Percentiles rank a stretch among this genome's conserved stretches.
These are phyloP conservation scores for Rhizophagus sp. DNA, from an alignment of 192 early-diverging fungal species.

Conservation along the genomic window DNA sequence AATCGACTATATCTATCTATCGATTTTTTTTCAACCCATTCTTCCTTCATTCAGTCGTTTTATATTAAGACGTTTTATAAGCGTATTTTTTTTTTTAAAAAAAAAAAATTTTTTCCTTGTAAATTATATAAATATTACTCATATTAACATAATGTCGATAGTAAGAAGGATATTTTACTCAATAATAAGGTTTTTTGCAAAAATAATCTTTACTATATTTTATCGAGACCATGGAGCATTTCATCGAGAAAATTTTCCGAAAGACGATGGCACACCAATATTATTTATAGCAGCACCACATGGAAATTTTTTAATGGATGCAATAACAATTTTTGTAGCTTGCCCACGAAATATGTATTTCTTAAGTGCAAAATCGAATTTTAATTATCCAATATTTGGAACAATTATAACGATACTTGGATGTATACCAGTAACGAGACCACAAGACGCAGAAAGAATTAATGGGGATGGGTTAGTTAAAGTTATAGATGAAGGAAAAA, in stretches of 20 bases:
- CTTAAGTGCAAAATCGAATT: conserved; percentile 45
- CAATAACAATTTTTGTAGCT: conserved; percentile 37
- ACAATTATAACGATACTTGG: conserved; percentile 38
- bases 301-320: conserved; percentile 50
- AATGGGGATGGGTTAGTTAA: conserved; percentile 35
- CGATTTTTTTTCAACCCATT: neutral
- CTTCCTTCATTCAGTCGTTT: neutral
- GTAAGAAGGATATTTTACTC: neutral
- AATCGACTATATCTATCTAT: neutral
- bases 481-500: conserved; percentile 37
- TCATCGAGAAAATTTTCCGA: conserved; percentile 34
- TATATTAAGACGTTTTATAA: neutral
- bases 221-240: conserved; percentile 46
- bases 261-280: conserved; percentile 39
- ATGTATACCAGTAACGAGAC: conserved; percentile 46
- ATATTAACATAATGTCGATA: neutral
- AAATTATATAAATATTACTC: neutral
- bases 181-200: conserved; percentile 14
- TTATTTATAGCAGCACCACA: conserved; percentile 43
- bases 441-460: conserved; percentile 39
- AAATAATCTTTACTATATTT: conserved; percentile 42
- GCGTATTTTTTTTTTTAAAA: neutral
- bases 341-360: conserved; percentile 44
- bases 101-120: neutral
- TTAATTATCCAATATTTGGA: conserved; percentile 42